Conservation (phyloP, 352 stramenopile species). For the Pythium coloratum region DNA sequence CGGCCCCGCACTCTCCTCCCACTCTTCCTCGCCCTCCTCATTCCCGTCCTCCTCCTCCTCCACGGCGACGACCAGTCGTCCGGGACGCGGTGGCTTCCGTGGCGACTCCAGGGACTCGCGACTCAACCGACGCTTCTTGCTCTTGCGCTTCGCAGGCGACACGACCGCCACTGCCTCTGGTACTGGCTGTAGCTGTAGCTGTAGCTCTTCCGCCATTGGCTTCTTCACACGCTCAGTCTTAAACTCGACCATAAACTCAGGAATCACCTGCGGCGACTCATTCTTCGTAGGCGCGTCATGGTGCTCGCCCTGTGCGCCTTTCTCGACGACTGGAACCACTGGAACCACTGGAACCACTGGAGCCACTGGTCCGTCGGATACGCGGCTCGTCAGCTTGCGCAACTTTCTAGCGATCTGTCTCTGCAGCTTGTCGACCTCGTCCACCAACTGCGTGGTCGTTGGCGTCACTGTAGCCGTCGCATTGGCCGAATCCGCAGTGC, state of each 20-base stretch:
- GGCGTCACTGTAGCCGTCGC: not conserved
- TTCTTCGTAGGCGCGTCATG: not conserved
- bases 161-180: not conserved
- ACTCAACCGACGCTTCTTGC: conserved; percentile 6
- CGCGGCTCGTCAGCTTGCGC: not conserved
- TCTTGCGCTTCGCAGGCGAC: not conserved
- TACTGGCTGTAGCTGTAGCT: too few species aligned
- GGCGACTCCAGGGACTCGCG: conserved; percentile 15
- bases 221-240: not conserved
- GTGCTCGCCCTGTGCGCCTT: not conserved
- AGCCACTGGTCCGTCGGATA: not conserved
- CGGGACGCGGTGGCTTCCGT: conserved; percentile 18
- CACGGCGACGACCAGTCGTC: conserved; percentile 4
- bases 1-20: not conserved
- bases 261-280: not conserved
- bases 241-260: too few species aligned
- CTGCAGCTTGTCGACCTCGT: conserved; percentile 13
- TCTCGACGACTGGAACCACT: too few species aligned
- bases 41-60: not conserved
- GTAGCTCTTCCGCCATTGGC: not conserved
- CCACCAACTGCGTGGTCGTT: conserved; percentile 1
- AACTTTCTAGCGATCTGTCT: not conserved
- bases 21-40: not conserved
- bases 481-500: too few species aligned
- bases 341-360: too few species aligned